Base-by-base conservation (phyloP, 176 grass and related monocot species). In the Eleusine coracana region DNA sequence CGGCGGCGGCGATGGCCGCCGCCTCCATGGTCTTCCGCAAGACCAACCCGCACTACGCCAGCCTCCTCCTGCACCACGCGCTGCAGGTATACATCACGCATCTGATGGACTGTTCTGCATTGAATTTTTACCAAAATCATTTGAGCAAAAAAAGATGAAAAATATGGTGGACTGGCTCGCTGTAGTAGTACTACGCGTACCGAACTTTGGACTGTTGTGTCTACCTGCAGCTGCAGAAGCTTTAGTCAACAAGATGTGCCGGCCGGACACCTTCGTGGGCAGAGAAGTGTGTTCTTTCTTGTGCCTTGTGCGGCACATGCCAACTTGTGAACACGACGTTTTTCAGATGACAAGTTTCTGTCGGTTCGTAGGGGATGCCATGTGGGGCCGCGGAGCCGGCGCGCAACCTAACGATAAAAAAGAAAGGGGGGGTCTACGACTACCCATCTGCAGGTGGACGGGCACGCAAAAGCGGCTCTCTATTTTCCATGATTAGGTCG, bases 31-130 rank as follows among this genome's bases (percentile, higher is more conserved):
- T 80, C 27, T 96, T 96, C 83, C 84, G 88, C 66, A 58, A 49
- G 50, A 65, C 88, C 46, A 93, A 93, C 76, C 93, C 93, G n/a
- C 93, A 93, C 81, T 96, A 96, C 86, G 82, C 93, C 3, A 86
- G 90, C 80, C 80, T 93, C 65, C 90, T 96, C 54, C 88, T 96
- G 1, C 90, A 93, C 80, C 90, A 96, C 81, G 93, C 93, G 0
- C 84, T 88, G 21, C 82, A 90, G 88, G 88, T 90, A 89, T 9
- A 28, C 27, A 8, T 2, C 61, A 5, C 5, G 10, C 29, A 1
- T 41, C 7, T 27, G 25, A 25, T 25, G 38, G 31, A 9, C 18
- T 21, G 16, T 34, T 34, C 2, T 34, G 31, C 41, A 44, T 44
- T 44, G 41, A 21, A 28, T 16, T 18, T 83, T 29, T 13, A 21